Evolutionary conservation across 164 flowering plant genomes (phyloP).

Genomic region (Aristolochia contorta): DNA sequence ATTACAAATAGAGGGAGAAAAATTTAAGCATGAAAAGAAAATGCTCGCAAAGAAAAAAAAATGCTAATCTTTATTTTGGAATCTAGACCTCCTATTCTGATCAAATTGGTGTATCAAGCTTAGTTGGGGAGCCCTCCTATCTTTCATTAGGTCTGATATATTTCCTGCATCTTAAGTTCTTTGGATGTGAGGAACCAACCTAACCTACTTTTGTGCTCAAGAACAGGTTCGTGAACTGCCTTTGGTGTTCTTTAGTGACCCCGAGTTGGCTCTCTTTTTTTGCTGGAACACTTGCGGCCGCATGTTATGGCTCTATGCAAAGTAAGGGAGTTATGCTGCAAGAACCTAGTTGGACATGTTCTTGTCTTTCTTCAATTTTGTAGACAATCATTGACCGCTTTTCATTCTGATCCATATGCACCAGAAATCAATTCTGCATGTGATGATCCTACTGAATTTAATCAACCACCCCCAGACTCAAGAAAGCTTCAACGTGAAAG

Average conservation of each 20-base stretch:
- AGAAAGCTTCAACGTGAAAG: slow-evolving; percentile 36
- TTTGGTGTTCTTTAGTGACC: slow-evolving; percentile 84
- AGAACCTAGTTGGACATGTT: slow-evolving; percentile 90
- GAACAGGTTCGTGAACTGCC: slow-evolving; percentile 92
- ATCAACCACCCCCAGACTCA: slow-evolving; percentile 27
- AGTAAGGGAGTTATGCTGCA: slow-evolving; percentile 73
- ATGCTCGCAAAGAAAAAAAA: no score
- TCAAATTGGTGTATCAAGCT: no score
- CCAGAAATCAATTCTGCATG: slow-evolving; percentile 13
- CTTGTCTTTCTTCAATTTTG: slow-evolving; percentile 67
- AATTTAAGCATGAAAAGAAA: no score
- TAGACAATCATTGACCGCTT: slow-evolving; percentile 30
- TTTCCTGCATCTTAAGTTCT: neutral
- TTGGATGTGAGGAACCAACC: neutral
- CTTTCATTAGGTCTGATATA: slow-evolving; percentile 76
- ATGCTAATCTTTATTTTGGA: no score
- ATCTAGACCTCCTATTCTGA: no score
- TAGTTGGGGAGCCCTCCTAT: slow-evolving; percentile 88
- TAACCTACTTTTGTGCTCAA: slow-evolving; percentile 1
- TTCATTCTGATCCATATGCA: slow-evolving; percentile 17
- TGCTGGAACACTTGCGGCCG: slow-evolving; percentile 77
- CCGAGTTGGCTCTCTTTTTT: slow-evolving; percentile 72
- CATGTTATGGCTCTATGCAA: slow-evolving; percentile 82
- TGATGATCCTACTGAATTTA: slow-evolving; percentile 31
- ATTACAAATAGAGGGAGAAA: no score